Evolutionary conservation across 495 filamentous ascomycete species (phyloP).

Genomic region (Aspergillus ostianus): DNA sequence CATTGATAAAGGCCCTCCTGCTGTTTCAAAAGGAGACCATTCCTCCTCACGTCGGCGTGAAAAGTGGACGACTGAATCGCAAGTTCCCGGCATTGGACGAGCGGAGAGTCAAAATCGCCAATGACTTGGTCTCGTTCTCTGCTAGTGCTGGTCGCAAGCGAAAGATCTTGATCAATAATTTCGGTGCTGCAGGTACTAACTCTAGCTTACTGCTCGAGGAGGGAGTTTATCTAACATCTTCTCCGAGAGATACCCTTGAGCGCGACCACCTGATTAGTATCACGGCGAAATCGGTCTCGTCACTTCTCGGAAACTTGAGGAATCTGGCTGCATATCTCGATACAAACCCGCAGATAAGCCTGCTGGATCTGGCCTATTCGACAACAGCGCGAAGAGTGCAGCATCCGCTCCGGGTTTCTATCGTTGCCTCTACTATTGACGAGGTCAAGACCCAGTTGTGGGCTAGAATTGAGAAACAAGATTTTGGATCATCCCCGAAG

Average conservation of each 20-base stretch:
- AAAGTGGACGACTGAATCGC: neutral
- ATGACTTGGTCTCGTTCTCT: neutral
- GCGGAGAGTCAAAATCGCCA: neutral
- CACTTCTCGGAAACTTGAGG: neutral
- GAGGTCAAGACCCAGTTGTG: slow-evolving; percentile 30
- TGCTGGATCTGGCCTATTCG: slow-evolving; percentile 61
- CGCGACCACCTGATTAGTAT: neutral
- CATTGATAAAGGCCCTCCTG: slow-evolving; percentile 79
- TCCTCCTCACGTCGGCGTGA: slow-evolving; percentile 57
- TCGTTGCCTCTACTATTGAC: slow-evolving; percentile 46
- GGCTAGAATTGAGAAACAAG: slow-evolving; percentile 14
- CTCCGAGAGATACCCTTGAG: neutral
- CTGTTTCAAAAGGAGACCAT: slow-evolving; percentile 86
- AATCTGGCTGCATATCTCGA: neutral
- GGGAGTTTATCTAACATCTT: no score
- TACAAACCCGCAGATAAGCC: neutral
- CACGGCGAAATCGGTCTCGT: neutral
- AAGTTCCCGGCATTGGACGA: neutral
- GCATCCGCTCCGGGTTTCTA: slow-evolving; percentile 68
- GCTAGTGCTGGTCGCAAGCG: neutral
- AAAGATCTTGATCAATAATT: neutral
- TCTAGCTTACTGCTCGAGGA: neutral
- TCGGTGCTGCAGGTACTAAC: neutral
- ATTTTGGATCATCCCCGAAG: slow-evolving; percentile 42
- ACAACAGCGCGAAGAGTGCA: slow-evolving; percentile 85